phyloP scores from a whole-genome alignment of 441 rosid genomes.

The Dalechampia spathulata region DNA sequence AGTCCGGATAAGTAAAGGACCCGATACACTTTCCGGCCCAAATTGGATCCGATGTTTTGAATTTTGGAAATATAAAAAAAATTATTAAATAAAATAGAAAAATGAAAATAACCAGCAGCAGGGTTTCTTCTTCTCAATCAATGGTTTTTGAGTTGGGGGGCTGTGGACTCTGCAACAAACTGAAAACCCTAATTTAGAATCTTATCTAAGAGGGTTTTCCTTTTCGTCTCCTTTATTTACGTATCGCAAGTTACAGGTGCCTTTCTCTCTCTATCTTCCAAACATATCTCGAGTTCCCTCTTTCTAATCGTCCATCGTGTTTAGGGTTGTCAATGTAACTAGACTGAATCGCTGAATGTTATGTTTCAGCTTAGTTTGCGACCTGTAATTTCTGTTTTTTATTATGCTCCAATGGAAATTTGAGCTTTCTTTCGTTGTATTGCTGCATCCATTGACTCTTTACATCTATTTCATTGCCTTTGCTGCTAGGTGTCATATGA shows the following conservation, averaged over 20 bases:
- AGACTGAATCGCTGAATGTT: neutral
- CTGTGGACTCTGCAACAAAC: neutral
- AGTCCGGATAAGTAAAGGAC: too few relatives aligned
- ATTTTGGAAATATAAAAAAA: too few relatives aligned
- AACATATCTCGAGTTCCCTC: neutral
- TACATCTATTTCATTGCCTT: too few relatives aligned
- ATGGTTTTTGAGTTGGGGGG: neutral
- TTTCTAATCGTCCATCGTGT: neutral
- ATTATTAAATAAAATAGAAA: neutral
- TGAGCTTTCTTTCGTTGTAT: neutral
- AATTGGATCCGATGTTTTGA: too few relatives aligned
- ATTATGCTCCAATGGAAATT: neutral
- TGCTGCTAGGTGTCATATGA: neutral
- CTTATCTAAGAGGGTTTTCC: neutral
- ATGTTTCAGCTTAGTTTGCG: neutral
- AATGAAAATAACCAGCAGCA: neutral
- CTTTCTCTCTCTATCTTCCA: neutral
- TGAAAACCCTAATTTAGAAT: conserved; percentile 2
- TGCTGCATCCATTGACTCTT: too few relatives aligned
- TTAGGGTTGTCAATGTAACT: neutral
- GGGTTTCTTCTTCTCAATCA: neutral
- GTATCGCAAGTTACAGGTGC: conserved; percentile 7
- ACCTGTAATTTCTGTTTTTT: neutral
- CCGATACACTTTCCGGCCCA: too few relatives aligned
- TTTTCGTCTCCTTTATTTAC: neutral